These are phyloP conservation scores for Oldenlandia corymbosa DNA, from an alignment of 257 asterid genomes.

Conservation along the genomic window DNA sequence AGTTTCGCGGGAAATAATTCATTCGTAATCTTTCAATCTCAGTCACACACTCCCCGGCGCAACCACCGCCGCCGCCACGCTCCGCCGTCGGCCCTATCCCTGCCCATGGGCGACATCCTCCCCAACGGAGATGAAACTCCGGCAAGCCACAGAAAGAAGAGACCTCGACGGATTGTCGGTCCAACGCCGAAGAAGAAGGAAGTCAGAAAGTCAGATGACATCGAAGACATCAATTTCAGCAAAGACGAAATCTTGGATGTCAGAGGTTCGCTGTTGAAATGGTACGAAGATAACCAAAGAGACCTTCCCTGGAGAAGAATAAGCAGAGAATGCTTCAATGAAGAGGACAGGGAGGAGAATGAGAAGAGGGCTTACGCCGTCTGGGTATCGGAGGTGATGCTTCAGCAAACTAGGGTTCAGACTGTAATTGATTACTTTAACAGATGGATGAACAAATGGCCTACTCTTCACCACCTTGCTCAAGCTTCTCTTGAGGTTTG, in stretches of 20 bases:
- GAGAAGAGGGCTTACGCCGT: slow-evolving; percentile 77
- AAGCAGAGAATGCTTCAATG: slow-evolving; percentile 26
- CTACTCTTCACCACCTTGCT: slow-evolving; percentile 71
- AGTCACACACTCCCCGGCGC: slow-evolving; percentile 12
- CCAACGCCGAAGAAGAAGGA: slow-evolving; percentile 12
- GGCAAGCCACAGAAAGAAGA: slow-evolving; percentile 20
- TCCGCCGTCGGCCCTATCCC: slow-evolving; percentile 25
- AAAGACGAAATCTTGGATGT: slow-evolving; percentile 41
- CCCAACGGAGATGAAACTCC: neutral
- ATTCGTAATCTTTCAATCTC: neutral
- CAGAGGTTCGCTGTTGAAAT: slow-evolving; percentile 67
- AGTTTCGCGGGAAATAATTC: slow-evolving; percentile 44
- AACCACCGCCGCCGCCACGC: slow-evolving; percentile 9
- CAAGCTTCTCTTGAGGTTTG: slow-evolving; percentile 77
- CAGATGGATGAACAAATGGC: slow-evolving; percentile 95
- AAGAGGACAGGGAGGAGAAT: slow-evolving; percentile 26
- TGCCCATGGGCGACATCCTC: slow-evolving; percentile 19
- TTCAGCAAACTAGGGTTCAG: slow-evolving; percentile 97
- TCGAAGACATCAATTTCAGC: slow-evolving; percentile 68
- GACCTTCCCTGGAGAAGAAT: slow-evolving; percentile 93
- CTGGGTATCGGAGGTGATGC: slow-evolving; percentile 99
- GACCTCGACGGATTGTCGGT: slow-evolving; percentile 20
- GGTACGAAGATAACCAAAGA: slow-evolving; percentile 73
- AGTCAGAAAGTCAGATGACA: slow-evolving; percentile 34
- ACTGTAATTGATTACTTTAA: slow-evolving; percentile 81